Percentiles rank a stretch among this genome's conserved stretches.
Conservation (phyloP, 805 yeast species). For the Candida bentonensis region DNA sequence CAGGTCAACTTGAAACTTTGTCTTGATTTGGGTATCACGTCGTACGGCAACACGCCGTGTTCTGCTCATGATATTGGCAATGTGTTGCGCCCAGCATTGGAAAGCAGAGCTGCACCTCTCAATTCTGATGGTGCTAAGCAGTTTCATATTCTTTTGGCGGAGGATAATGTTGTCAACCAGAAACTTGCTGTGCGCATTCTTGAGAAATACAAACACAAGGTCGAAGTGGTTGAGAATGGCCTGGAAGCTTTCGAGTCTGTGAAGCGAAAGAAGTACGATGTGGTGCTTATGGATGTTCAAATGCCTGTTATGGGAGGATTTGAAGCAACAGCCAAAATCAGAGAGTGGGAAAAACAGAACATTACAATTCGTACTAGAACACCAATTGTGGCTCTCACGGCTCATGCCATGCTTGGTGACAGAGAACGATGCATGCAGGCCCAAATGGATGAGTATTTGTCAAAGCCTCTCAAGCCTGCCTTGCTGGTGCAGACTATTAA, state of each 20-base stretch:
- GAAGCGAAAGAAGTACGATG: conserved; percentile 54
- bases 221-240: conserved; percentile 79
- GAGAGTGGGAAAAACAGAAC: conserved; percentile 77
- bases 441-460: conserved; percentile 84
- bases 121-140: conserved; percentile 67
- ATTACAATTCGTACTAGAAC: conserved; percentile 64
- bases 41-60: conserved; percentile 83
- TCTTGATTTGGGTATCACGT: conserved; percentile 72
- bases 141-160: conserved; percentile 66
- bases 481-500: conserved; percentile 71
- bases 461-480: conserved; percentile 78
- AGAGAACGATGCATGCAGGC: conserved; percentile 75
- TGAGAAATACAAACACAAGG: conserved; percentile 75
- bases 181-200: conserved; percentile 73
- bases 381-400: conserved; percentile 82
- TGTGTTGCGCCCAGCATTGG: conserved; percentile 72
- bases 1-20: conserved; percentile 69
- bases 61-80: conserved; percentile 70
- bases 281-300: conserved; percentile 83
- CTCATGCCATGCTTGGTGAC: conserved; percentile 91
- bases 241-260: conserved; percentile 69
- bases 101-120: conserved; percentile 65
- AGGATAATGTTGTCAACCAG: conserved; percentile 78
- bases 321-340: conserved; percentile 74
- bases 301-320: conserved; percentile 96